Percentiles rank a stretch among this genome's conserved stretches.
phyloP scores from a whole-genome alignment of 2,329 filamentous ascomycete species.

The Cytospora chrysosperma region DNA sequence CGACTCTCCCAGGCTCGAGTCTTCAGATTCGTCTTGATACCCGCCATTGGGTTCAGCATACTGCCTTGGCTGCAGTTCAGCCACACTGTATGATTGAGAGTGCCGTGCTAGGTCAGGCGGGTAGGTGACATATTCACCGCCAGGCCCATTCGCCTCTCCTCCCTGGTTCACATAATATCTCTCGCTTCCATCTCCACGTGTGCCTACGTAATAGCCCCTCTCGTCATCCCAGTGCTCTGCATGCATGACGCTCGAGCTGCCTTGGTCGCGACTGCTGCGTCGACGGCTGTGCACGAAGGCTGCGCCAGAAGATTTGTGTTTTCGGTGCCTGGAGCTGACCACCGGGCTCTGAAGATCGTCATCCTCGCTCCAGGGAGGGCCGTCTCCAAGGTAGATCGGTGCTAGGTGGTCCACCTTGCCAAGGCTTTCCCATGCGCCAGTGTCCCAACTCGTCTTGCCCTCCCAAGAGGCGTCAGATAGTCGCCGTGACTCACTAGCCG shows the following conservation, averaged over 20 bases:
- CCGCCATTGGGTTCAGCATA: constrained; percentile 48
- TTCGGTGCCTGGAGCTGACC: constrained; percentile 79
- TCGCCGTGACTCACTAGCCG: constrained; percentile 74
- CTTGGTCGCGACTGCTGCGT: constrained; percentile 44
- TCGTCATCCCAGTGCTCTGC: constrained; percentile 56
- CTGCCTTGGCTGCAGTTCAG: constrained; percentile 46
- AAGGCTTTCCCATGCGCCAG: constrained; percentile 51
- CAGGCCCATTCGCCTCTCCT: constrained; percentile 70
- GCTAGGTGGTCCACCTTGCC: constrained; percentile 70
- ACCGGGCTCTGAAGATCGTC: constrained; percentile 93
- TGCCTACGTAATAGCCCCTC: constrained; percentile 65
- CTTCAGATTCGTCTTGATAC: constrained; percentile 56
- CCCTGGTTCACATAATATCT: constrained; percentile 72
- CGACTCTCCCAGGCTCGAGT: constrained; percentile 58
- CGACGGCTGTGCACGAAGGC: constrained; percentile 46
- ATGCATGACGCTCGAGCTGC: constrained; percentile 44
- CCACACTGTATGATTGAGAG: constrained; percentile 49
- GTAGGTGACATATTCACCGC: constrained; percentile 80
- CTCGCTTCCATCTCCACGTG: constrained; percentile 69
- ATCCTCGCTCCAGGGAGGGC: constrained; percentile 92
- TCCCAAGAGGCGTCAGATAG: constrained; percentile 89
- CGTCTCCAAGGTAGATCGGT: constrained; percentile 81
- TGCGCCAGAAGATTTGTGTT: constrained; percentile 71
- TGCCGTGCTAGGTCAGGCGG: constrained; percentile 63
- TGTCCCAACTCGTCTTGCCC: constrained; percentile 59